Evolutionary conservation across 352 stramenopile species (phyloP).

Genomic region (Globisporangium uncinulatum): DNA sequence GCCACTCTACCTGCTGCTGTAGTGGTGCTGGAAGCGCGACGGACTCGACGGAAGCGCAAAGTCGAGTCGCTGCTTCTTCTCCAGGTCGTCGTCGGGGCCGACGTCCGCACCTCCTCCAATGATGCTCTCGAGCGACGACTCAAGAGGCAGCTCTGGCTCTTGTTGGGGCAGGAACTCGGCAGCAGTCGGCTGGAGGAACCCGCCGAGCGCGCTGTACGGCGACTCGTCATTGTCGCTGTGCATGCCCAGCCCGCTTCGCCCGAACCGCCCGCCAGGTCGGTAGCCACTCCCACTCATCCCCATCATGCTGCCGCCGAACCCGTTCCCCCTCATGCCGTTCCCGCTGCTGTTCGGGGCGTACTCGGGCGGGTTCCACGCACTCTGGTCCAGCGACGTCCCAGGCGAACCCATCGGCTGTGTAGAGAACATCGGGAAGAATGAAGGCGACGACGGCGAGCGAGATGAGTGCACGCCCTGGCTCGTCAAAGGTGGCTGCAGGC

Average conservation of each 20-base stretch:
- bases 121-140: constrained; percentile 37
- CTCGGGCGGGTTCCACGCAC: constrained; percentile 19
- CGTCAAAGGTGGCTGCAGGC: constrained; percentile 15
- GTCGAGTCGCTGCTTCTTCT: constrained; percentile 17
- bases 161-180: constrained; percentile 38
- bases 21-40: constrained; percentile 23
- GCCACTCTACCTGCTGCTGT: constrained; percentile 21
- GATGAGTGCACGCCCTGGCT: constrained; percentile 27
- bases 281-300: constrained; percentile 23
- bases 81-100: constrained; percentile 14
- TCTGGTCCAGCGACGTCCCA: constrained; percentile 8
- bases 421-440: constrained; percentile 61
- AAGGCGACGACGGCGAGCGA: constrained; percentile 29
- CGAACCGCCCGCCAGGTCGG: constrained; percentile 14
- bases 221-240: constrained; percentile 11
- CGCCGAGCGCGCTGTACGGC: constrained; percentile 49
- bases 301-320: constrained; percentile 48
- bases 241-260: constrained; percentile 24
- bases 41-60: constrained; percentile 16
- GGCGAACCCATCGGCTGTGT: constrained; percentile 12
- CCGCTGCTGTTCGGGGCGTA: constrained; percentile 14
- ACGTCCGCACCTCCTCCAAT: constrained; percentile 7
- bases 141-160: constrained; percentile 42
- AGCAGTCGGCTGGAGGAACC: constrained; percentile 37
- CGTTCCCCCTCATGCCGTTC: constrained; percentile 17